A percentile compares a stretch with the other conserved stretches of the same genome.
These are phyloP conservation scores for Trichoderma reesei DNA, from an alignment of 495 filamentous ascomycete species.

Conservation along the genomic window DNA sequence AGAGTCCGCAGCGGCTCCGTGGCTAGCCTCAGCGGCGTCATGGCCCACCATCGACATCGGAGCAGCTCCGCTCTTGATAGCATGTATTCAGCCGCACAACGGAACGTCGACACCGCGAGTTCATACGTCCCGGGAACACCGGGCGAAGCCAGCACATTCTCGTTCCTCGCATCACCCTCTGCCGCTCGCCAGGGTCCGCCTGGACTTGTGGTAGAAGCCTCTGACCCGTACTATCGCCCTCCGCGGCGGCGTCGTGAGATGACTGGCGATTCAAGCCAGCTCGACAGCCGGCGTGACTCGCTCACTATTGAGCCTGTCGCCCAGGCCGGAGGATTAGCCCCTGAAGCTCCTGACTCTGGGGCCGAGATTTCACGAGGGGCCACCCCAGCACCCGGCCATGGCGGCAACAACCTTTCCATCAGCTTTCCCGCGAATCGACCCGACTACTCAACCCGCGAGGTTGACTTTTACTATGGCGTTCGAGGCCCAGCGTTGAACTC, in stretches of 20 bases:
- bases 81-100: constrained; percentile 25
- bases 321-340: constrained; percentile 18
- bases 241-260: constrained; percentile 58
- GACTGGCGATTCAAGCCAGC: constrained; percentile 37
- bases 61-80: constrained; percentile 38
- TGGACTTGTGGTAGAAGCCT: constrained; percentile 39
- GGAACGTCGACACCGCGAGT: constrained; percentile 30
- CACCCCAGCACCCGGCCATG: constrained; percentile 29
- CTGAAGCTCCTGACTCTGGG: background rate
- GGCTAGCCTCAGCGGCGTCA: constrained; percentile 62
- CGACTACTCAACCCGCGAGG: constrained; percentile 86
- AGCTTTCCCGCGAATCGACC: constrained; percentile 39
- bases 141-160: constrained; percentile 58
- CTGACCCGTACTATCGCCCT: constrained; percentile 76
- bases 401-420: constrained; percentile 11
- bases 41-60: constrained; percentile 31
- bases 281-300: constrained; percentile 18
- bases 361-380: constrained; percentile 29
- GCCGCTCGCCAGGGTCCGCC: constrained; percentile 30
- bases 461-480: constrained; percentile 91
- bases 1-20: constrained; percentile 74
- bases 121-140: constrained; percentile 60
- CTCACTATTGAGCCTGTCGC: constrained; percentile 15
- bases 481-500: constrained; percentile 80
- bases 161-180: constrained; percentile 51